Percentiles rank a stretch among this genome's conserved stretches.
Conservation (phyloP, 2,329 filamentous ascomycete genomes). For the Cercospora janseana region DNA sequence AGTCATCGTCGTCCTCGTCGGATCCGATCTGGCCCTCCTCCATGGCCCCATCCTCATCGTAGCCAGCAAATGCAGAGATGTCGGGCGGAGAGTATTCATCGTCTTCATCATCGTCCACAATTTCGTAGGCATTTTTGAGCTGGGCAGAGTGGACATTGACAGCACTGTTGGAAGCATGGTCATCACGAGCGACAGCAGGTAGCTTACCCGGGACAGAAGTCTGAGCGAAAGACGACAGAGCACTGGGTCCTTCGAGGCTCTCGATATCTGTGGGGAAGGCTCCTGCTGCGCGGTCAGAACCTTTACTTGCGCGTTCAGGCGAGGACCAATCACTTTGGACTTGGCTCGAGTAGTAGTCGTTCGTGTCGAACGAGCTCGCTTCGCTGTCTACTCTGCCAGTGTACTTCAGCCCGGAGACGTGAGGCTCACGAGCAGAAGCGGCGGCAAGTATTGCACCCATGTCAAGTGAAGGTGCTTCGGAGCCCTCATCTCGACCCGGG, state of each 20-base stretch:
- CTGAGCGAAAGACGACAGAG: slow-evolving; percentile 19
- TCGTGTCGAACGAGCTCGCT: slow-evolving; percentile 79
- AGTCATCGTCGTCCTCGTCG: slow-evolving; percentile 38
- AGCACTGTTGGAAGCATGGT: slow-evolving; percentile 18
- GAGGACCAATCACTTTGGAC: slow-evolving; percentile 69
- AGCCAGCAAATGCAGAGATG: slow-evolving; percentile 28
- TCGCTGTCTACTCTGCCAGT: slow-evolving; percentile 58
- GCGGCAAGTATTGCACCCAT: slow-evolving; percentile 49
- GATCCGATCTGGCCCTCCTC: slow-evolving; percentile 22
- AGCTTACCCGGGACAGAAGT: slow-evolving; percentile 21
- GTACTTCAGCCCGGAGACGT: slow-evolving; percentile 56
- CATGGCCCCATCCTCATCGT: slow-evolving; percentile 22
- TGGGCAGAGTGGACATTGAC: slow-evolving; percentile 14
- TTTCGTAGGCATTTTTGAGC: slow-evolving; percentile 20
- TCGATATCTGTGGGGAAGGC: slow-evolving; percentile 33
- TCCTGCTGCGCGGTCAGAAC: slow-evolving; percentile 47
- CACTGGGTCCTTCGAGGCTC: slow-evolving; percentile 20
- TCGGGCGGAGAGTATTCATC: slow-evolving; percentile 38
- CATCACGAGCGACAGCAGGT: slow-evolving; percentile 18
- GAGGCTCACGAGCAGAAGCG: slow-evolving; percentile 70
- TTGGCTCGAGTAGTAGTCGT: slow-evolving; percentile 94
- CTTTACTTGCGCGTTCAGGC: slow-evolving; percentile 44
- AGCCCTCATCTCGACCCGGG: slow-evolving; percentile 48
- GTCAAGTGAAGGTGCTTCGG: slow-evolving; percentile 48
- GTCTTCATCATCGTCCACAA: slow-evolving; percentile 32